These are phyloP conservation scores for Beauveria varroae DNA, from an alignment of 2,329 filamentous ascomycete species.

Conservation along the genomic window DNA sequence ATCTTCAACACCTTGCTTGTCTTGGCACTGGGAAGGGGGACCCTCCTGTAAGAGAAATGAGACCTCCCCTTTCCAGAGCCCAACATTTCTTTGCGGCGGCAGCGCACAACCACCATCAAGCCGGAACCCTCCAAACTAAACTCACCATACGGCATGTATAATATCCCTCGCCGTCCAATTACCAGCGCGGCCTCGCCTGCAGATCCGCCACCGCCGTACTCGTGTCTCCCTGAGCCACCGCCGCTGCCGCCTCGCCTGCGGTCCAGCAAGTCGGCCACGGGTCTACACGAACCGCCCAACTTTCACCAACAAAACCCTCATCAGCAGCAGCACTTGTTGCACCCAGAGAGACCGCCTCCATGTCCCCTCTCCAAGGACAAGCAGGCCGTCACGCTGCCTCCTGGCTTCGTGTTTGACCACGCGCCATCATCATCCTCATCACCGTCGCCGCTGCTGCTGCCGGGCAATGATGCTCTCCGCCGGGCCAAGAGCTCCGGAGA, in stretches of 20 bases:
- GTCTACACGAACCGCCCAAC: slow-evolving; percentile 4
- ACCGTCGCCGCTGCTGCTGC: not conserved
- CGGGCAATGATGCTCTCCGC: slow-evolving; percentile 13
- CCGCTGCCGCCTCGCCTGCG: slow-evolving; percentile 11
- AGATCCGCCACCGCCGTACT: not conserved
- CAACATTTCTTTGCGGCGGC: not conserved
- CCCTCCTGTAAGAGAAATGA: not conserved
- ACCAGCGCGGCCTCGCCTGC: not conserved
- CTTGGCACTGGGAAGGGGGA: not conserved
- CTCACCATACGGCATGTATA: not conserved
- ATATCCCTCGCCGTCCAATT: not conserved
- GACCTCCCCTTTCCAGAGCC: not conserved
- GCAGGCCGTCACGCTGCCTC: not conserved
- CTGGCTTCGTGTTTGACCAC: slow-evolving; percentile 9
- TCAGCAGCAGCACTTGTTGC: not conserved
- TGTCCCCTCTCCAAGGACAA: not conserved
- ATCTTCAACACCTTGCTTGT: not conserved
- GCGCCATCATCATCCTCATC: slow-evolving; percentile 7
- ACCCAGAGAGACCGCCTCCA: not conserved
- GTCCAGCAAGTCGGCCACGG: slow-evolving; percentile 13
- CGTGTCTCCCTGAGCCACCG: not conserved
- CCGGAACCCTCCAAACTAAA: not conserved
- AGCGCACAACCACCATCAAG: not conserved
- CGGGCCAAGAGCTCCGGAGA: slow-evolving; percentile 26
- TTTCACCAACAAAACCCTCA: too few relatives aligned